Conservation (phyloP, 2,329 filamentous ascomycete genomes). For the Tolypocladium ophioglossoides region DNA sequence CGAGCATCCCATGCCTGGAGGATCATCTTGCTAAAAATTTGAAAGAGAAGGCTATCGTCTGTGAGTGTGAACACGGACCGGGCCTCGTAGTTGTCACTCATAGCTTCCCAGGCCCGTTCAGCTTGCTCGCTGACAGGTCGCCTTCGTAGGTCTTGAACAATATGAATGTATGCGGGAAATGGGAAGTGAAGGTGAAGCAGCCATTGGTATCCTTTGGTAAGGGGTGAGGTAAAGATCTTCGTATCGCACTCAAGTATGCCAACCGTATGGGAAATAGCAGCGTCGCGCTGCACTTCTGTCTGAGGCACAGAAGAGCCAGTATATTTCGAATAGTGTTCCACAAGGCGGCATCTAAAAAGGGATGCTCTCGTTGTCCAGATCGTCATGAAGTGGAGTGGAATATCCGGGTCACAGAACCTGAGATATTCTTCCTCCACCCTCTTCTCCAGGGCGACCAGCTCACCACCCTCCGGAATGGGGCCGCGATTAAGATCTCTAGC, state of each 20-base stretch:
- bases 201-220: constrained; percentile 25
- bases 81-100: constrained; percentile 20
- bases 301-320: constrained; percentile 6
- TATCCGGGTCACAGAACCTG: constrained; percentile 23
- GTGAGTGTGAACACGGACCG: background rate
- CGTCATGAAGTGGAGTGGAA: constrained; percentile 29
- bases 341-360: constrained; percentile 37
- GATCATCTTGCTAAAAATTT: background rate
- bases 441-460: constrained; percentile 24
- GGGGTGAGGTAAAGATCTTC: constrained; percentile 16
- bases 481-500: constrained; percentile 2
- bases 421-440: constrained; percentile 37
- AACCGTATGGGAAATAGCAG: constrained; percentile 18
- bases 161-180: constrained; percentile 27
- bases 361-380: constrained; percentile 26
- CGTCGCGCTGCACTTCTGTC: constrained; percentile 17
- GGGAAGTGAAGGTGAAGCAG: constrained; percentile 25
- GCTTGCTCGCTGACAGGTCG: constrained; percentile 11
- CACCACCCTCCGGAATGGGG: constrained; percentile 9
- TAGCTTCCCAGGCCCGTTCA: constrained; percentile 19
- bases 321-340: constrained; percentile 32
- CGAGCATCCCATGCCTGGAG: background rate
- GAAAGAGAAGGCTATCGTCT: background rate
- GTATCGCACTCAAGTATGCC: constrained; percentile 26
- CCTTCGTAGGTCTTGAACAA: constrained; percentile 22